Evolutionary conservation across 495 filamentous ascomycete species (phyloP), one percentile per base, ranked within the genome.

Genomic region (Podospora fimiseda): DNA sequence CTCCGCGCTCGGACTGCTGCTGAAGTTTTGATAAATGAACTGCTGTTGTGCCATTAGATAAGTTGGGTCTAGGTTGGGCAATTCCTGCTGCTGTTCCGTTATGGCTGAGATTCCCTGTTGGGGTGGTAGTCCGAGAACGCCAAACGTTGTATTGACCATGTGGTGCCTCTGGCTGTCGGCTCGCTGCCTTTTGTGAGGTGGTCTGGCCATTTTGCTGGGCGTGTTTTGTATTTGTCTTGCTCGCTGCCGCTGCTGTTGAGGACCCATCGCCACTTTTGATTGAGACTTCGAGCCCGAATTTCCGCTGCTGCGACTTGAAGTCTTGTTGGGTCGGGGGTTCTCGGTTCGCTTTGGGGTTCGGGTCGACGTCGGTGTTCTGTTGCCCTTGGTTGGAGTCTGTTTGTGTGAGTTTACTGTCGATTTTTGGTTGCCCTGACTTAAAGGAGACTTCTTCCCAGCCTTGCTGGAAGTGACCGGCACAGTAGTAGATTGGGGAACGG

Each of bases 401-500:
- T 33, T 33, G 27, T 11, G 27, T 33, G 27, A 33, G 27, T 33
- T 33, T 33, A n/a, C 22, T 21, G 19, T 40, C 52, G 21, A 42
- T 43, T 50, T 57, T 42, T 47, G 22, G 48, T 30, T 47, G 50
- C 20, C 36, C 27, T 21, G 37, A 55, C 42, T 52, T 48, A 52
- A 43, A 23, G n/a, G n/a, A n/a, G n/a, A n/a, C 27, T 33, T 33
- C 41, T 9, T 49, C 24, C 47, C 30, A 36, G n/a, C 27, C 47
- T 49, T 49, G 15, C 6, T 15, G 3, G 47, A 33, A 14, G 47
- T 49, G 33, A 27, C 23, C 36, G 46, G 46, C 16, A 15, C 7
- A 24, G 39, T 52, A 52, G 57, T 55, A 54, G 48, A 52, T 55
- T 55, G 52, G 27, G 27, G 27, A 33, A 33, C 27, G 27, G 27